These are phyloP conservation scores for Prosopis cineraria DNA, from an alignment of 306 rosid genomes.

Conservation along the genomic window DNA sequence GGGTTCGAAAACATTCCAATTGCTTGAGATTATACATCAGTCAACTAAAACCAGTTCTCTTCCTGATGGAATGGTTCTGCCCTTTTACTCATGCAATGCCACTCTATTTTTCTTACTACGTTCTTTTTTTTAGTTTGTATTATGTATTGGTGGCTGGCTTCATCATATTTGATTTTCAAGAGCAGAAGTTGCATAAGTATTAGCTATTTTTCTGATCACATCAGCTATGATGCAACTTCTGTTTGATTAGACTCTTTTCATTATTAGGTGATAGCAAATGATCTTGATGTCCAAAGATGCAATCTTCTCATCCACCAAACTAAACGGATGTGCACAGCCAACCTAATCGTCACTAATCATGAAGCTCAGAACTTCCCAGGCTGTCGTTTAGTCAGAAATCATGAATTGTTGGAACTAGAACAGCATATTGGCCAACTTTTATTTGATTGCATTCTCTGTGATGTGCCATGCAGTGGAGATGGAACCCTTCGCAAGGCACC, in stretches of 20 bases:
- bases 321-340: slow-evolving; percentile 92
- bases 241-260: slow-evolving; percentile 33
- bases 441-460: slow-evolving; percentile 91
- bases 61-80: slow-evolving; percentile 84
- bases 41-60: slow-evolving; percentile 67
- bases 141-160: neutral
- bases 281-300: slow-evolving; percentile 93
- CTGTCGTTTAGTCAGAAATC: slow-evolving; percentile 53
- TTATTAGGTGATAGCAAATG: slow-evolving; percentile 89
- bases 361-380: slow-evolving; percentile 98
- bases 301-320: slow-evolving; percentile 97
- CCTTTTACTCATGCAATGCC: slow-evolving; percentile 2
- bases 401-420: slow-evolving; percentile 40
- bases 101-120: neutral
- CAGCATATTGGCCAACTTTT: slow-evolving; percentile 49
- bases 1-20: slow-evolving; percentile 96
- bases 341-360: slow-evolving; percentile 86
- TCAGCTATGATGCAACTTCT: slow-evolving; percentile 26
- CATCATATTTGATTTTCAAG: slow-evolving; percentile 24
- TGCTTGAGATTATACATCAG: slow-evolving; percentile 82
- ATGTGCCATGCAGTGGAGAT: slow-evolving; percentile 97
- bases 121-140: neutral
- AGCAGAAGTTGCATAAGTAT: neutral
- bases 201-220: slow-evolving; percentile 22
- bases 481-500: slow-evolving; percentile 99